These are phyloP conservation scores for Leccinum disarticulatum DNA, from an alignment of 768 basidiomycete genomes.

Conservation along the genomic window DNA sequence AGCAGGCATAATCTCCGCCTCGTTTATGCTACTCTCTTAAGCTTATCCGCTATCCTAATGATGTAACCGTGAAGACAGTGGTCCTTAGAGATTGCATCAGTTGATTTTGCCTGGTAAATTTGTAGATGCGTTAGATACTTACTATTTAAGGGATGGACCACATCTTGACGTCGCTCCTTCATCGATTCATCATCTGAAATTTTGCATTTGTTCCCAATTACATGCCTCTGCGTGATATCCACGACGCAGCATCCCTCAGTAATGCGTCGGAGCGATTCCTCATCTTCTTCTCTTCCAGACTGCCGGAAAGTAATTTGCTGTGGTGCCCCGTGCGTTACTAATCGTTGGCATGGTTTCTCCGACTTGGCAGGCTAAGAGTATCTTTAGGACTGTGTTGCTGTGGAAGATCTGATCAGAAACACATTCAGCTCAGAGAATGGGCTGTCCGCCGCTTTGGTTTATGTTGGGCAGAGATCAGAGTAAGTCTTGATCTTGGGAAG, in stretches of 20 bases:
- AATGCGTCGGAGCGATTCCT: conserved; percentile 51
- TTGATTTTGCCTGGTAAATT: background rate
- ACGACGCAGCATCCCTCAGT: conserved; percentile 37
- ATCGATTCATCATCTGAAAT: background rate
- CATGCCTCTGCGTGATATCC: conserved; percentile 50
- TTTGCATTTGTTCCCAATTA: conserved; percentile 20
- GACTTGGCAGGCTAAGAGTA: conserved; percentile 10
- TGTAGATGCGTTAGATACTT: conserved; percentile 3
- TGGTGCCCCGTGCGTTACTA: conserved; percentile 66
- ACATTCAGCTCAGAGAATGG: conserved; percentile 46
- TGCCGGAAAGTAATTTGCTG: conserved; percentile 45
- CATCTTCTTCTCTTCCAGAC: conserved; percentile 71
- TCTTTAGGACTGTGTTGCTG: conserved; percentile 62
- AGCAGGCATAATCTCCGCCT: background rate
- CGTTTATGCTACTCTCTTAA: conserved; percentile 3
- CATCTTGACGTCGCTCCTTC: conserved; percentile 2
- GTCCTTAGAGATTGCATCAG: conserved; percentile 10
- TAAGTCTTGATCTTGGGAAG: conserved; percentile 36
- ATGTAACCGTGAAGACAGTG: conserved; percentile 12
- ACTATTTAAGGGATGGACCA: conserved; percentile 2
- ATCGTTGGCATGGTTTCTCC: background rate
- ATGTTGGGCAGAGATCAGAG: conserved; percentile 66
- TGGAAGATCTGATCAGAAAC: conserved; percentile 54
- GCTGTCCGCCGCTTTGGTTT: conserved; percentile 60
- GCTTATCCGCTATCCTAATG: conserved; percentile 22